Conservation (phyloP, 257 asterid species). For the Phtheirospermum japonicum region DNA sequence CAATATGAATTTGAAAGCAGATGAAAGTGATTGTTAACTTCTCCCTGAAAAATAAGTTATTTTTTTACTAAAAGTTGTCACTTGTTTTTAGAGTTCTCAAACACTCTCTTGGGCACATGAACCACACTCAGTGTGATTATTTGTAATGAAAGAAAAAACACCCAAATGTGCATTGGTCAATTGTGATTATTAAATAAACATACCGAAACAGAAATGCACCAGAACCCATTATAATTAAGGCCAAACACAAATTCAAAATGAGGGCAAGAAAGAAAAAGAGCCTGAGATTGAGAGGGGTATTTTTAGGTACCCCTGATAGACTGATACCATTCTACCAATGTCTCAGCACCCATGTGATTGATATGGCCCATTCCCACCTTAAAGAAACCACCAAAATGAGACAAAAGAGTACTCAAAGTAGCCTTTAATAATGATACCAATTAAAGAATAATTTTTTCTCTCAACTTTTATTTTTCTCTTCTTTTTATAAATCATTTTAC, state of each 20-base stretch:
- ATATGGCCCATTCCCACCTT: slow-evolving; percentile 29
- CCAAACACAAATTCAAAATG: slow-evolving; percentile 15
- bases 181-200: slow-evolving; percentile 7
- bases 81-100: no score
- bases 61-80: no score
- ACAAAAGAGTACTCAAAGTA: slow-evolving; percentile 31
- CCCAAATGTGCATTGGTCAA: slow-evolving; percentile 4
- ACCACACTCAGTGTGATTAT: no score
- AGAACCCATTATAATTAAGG: slow-evolving; percentile 19
- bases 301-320: neutral
- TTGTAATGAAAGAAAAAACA: neutral
- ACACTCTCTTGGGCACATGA: no score
- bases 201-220: neutral
- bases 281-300: neutral
- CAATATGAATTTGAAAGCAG: no score
- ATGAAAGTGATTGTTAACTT: no score
- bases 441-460: slow-evolving; percentile 19
- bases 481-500: neutral
- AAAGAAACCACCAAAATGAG: slow-evolving; percentile 29
- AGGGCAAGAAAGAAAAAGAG: neutral
- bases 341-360: slow-evolving; percentile 39
- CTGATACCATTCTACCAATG: slow-evolving; percentile 27
- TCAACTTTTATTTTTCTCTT: neutral
- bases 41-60: no score
- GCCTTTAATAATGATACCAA: slow-evolving; percentile 28